A percentile compares a stretch with the other conserved stretches of the same genome.
These are phyloP conservation scores for Darksidea phi DNA, from an alignment of 495 filamentous ascomycete genomes.

Conservation along the genomic window DNA sequence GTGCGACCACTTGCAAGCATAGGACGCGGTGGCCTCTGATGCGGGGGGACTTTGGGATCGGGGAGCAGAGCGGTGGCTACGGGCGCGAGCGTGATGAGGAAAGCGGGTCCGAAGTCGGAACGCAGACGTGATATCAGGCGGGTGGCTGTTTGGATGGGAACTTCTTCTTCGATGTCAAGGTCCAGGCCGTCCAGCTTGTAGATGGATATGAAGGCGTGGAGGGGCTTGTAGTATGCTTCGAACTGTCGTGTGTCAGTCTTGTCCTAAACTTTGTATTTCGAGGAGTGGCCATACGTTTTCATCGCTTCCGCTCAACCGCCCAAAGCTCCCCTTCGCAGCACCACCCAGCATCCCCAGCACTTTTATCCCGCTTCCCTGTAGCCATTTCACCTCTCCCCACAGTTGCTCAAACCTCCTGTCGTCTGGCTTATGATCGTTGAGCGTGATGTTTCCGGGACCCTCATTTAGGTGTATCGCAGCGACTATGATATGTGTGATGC, in stretches of 20 bases:
- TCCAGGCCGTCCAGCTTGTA: conserved; percentile 47
- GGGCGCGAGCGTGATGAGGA: conserved; percentile 49
- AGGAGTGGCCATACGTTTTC: conserved; percentile 21
- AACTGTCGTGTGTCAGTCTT: conserved; percentile 30
- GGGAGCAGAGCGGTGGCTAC: conserved; percentile 46
- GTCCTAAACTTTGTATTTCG: not conserved
- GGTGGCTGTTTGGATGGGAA: conserved; percentile 35
- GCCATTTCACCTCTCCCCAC: conserved; percentile 46
- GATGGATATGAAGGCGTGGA: conserved; percentile 39
- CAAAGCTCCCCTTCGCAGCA: conserved; percentile 46
- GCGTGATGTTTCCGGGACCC: conserved; percentile 45
- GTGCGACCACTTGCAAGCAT: conserved; percentile 9
- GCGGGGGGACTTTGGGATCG: conserved; percentile 22
- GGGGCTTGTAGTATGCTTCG: conserved; percentile 46
- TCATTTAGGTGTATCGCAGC: conserved; percentile 51
- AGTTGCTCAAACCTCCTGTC: conserved; percentile 37
- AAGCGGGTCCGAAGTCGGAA: conserved; percentile 47
- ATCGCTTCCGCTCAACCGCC: conserved; percentile 41
- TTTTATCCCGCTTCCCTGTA: conserved; percentile 47
- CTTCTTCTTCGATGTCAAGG: conserved; percentile 49
- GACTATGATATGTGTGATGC: conserved; percentile 50
- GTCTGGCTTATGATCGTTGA: conserved; percentile 47
- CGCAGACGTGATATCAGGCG: conserved; percentile 46
- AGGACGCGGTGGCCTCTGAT: conserved; percentile 16
- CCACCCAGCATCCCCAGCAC: conserved; percentile 50